Conservation (phyloP, 2,329 filamentous ascomycete genomes). For the Cordyceps cateniannulata region DNA sequence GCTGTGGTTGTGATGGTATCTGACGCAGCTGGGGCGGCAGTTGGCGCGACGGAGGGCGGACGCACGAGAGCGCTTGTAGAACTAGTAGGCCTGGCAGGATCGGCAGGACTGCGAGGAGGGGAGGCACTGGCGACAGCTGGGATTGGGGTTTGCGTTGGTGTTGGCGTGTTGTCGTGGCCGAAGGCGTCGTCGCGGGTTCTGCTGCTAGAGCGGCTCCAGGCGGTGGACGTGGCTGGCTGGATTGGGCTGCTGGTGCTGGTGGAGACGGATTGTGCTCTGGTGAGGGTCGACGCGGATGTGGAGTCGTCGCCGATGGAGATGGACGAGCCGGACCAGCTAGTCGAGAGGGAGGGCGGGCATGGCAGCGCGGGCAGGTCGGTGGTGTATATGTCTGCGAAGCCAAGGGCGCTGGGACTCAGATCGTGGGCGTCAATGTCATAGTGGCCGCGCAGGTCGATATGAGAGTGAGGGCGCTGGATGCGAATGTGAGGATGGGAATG, state of each 20-base stretch:
- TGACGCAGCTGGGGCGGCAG: background rate
- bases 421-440: constrained; percentile 6
- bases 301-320: constrained; percentile 13
- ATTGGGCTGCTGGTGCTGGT: constrained; percentile 11
- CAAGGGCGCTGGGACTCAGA: constrained; percentile 1
- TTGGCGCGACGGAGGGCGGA: background rate
- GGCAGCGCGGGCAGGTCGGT: background rate
- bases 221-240: constrained; percentile 11
- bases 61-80: background rate
- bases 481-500: constrained; percentile 10
- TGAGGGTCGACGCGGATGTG: constrained; percentile 8
- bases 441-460: constrained; percentile 8
- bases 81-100: background rate
- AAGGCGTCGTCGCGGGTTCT: constrained; percentile 9
- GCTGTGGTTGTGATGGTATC: constrained; percentile 1
- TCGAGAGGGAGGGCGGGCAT: constrained; percentile 1
- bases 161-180: constrained; percentile 6
- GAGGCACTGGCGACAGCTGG: background rate
- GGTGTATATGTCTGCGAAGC: constrained; percentile 9
- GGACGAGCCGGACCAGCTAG: constrained; percentile 13
- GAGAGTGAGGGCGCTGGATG: constrained; percentile 11
- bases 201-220: constrained; percentile 12
- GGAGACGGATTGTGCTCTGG: constrained; percentile 13
- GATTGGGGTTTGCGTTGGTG: background rate
- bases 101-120: background rate